phyloP scores from a whole-genome alignment of 176 grass and related monocot species.

The Zoysia pacifica region DNA sequence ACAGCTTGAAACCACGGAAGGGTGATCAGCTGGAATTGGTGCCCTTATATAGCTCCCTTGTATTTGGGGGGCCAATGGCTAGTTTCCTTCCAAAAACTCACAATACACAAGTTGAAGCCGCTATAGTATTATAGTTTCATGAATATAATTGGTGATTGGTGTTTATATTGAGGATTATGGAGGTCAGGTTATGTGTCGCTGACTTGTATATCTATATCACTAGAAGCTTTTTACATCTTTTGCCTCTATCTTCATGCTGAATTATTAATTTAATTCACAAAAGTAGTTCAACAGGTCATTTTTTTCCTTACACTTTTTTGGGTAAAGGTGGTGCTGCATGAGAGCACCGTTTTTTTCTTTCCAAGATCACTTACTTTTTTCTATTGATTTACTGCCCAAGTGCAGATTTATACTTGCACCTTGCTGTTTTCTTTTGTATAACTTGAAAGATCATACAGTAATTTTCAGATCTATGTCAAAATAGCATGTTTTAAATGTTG shows the following conservation, averaged over 20 bases:
- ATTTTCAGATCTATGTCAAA: neutral
- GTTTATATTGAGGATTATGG: constrained; percentile 24
- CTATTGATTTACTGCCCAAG: neutral
- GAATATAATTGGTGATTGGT: constrained; percentile 3
- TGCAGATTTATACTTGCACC: neutral
- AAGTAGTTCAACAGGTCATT: neutral
- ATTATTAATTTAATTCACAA: constrained; percentile 7
- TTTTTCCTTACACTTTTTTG: neutral
- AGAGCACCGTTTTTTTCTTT: neutral
- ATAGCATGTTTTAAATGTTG: constrained; percentile 14
- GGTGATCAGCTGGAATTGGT: constrained; percentile 22
- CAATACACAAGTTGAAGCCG: neutral
- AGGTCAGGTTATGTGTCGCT: constrained; percentile 17
- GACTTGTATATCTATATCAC: constrained; percentile 17
- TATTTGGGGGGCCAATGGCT: neutral
- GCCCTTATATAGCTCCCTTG: constrained; percentile 9
- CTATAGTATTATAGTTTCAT: constrained; percentile 1
- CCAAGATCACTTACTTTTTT: neutral
- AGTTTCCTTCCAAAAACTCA: neutral
- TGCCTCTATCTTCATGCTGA: neutral
- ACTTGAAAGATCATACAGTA: constrained; percentile 34
- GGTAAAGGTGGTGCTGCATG: neutral
- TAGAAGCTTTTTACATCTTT: constrained; percentile 24
- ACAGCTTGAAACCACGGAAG: neutral
- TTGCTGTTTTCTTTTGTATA: constrained; percentile 13